Conservation (phyloP, 345 rosid genomes). For the Melastoma malabathricum region DNA sequence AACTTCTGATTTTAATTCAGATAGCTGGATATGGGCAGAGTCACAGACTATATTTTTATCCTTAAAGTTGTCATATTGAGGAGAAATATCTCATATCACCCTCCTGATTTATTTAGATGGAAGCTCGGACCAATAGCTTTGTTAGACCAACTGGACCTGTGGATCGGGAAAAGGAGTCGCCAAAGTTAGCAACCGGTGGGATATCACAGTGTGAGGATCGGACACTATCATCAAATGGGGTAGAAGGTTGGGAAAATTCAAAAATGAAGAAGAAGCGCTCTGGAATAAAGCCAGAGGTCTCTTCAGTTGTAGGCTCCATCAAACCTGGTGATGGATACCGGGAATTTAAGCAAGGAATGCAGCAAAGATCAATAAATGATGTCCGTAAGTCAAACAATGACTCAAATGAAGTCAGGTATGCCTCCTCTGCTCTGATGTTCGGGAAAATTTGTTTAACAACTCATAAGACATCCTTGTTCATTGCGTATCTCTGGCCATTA, state of each 20-base stretch:
- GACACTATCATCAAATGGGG: slow-evolving; percentile 37
- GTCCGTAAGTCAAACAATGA: slow-evolving; percentile 61
- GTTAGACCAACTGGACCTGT: slow-evolving; percentile 50
- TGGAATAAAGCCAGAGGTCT: slow-evolving; percentile 56
- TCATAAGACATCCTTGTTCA: neutral
- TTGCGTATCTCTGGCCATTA: too few relatives aligned
- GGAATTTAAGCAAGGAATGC: slow-evolving; percentile 64
- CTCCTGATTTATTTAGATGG: slow-evolving; percentile 36
- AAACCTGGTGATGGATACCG: slow-evolving; percentile 55
- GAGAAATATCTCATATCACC: slow-evolving; percentile 4
- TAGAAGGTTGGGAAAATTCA: slow-evolving; percentile 90
- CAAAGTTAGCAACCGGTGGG: slow-evolving; percentile 42
- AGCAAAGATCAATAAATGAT: slow-evolving; percentile 41
- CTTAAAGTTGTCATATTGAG: too few relatives aligned
- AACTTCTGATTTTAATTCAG: too few relatives aligned
- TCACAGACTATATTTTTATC: too few relatives aligned
- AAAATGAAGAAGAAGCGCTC: slow-evolving; percentile 90
- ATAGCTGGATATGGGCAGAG: too few relatives aligned
- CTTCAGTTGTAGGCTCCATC: slow-evolving; percentile 35
- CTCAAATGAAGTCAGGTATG: slow-evolving; percentile 64
- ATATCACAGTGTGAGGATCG: slow-evolving; percentile 60
- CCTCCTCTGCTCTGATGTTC: neutral
- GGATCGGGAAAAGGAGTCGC: slow-evolving; percentile 68
- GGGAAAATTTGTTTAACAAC: neutral
- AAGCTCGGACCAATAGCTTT: slow-evolving; percentile 49